Evolutionary conservation across 805 yeast species (phyloP).

Genomic region (Candida tallmaniae): DNA sequence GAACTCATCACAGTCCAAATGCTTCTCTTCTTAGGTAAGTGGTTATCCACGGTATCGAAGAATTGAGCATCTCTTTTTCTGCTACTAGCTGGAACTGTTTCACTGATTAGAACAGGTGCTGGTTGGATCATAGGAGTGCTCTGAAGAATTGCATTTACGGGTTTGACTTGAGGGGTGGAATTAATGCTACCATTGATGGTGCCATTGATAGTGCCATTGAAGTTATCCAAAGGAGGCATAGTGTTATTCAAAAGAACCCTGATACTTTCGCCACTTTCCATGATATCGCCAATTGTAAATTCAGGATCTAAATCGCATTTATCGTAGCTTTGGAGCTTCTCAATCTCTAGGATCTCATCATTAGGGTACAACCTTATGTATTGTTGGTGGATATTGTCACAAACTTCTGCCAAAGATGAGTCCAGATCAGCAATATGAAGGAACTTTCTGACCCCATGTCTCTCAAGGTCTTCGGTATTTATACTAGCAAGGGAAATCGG

Average conservation of each 20-base stretch:
- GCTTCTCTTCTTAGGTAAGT: constrained; percentile 21
- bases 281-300: constrained; percentile 59
- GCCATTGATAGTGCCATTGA: constrained; percentile 1
- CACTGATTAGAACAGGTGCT: constrained; percentile 19
- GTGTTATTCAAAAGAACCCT: constrained; percentile 31
- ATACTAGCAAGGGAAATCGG: constrained; percentile 20
- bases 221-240: constrained; percentile 4
- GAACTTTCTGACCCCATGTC: constrained; percentile 43
- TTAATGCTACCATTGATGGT: too few species aligned
- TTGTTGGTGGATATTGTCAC: constrained; percentile 51
- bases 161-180: background rate
- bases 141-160: constrained; percentile 9
- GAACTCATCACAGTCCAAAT: background rate
- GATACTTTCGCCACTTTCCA: constrained; percentile 37
- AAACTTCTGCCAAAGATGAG: constrained; percentile 44
- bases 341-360: constrained; percentile 49
- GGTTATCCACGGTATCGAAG: constrained; percentile 20
- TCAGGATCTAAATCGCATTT: constrained; percentile 81
- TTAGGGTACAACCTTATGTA: constrained; percentile 63
- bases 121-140: constrained; percentile 21
- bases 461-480: constrained; percentile 17
- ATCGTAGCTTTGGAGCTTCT: constrained; percentile 61
- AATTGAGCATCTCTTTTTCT: constrained; percentile 18
- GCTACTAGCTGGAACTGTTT: constrained; percentile 10
- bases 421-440: constrained; percentile 56